Evolutionary conservation across 768 basidiomycete genomes (phyloP), one percentile per base, ranked within the genome.

Genomic region (Lyophyllum semitale): DNA sequence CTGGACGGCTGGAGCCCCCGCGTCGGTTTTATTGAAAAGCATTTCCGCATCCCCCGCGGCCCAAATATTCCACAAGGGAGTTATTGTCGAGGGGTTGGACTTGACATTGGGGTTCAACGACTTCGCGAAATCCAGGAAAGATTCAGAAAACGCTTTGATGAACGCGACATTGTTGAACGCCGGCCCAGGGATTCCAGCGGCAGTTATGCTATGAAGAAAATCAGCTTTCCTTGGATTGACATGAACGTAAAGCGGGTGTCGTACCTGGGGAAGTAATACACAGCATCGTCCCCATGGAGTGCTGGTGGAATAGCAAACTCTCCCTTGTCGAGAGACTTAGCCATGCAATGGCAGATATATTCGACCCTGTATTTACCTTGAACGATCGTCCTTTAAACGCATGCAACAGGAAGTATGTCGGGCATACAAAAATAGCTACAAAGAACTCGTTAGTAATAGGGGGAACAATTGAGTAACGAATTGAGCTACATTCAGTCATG

Each of bases 341-440:
- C n/a, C n/a, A n/a, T n/a, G n/a, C n/a, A n/a, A n/a, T n/a, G n/a
- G n/a, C n/a, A n/a, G n/a, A n/a, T n/a, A n/a, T n/a, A n/a, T n/a
- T n/a, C n/a, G n/a, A n/a, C n/a, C n/a, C n/a, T n/a, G n/a, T n/a
- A n/a, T 53, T 37, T 26, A 74, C 76, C 68, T 77, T 77, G 62
- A 66, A 77, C 3, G 63, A 60, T 7, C 58, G 57, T 9, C 59
- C 60, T 5, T 30, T 55, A 51, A 74, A 75, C 8, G 73, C 72
- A 4, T 54, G 47, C 29, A 76, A 54, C 22, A 77, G 35, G 54
- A 59, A 71, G 49, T 79, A 79, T 0, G 75, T 75, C 0, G 80
- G 79, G 54, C 79, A 81, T 12, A 74, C 70, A 46, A 80, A 76
- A 32, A 80, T 77, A 3, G 78, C 79, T 74, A 43, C n/a, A n/a